phyloP scores from a whole-genome alignment of 306 rosid genomes.

The Cucurbita ficifolia region DNA sequence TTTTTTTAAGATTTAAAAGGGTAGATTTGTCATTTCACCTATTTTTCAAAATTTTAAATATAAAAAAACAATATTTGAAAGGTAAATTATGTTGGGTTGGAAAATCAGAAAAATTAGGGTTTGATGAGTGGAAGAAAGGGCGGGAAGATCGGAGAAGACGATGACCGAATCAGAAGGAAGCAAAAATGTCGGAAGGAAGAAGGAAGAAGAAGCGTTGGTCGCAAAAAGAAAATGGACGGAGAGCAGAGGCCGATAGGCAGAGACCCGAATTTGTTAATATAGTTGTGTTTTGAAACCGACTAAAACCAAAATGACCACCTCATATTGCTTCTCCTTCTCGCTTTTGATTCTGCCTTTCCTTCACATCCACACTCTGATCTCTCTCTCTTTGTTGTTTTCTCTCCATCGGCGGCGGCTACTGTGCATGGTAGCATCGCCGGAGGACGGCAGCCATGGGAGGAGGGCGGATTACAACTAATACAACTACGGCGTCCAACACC shows the following conservation, averaged over 20 bases:
- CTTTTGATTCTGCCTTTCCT: not conserved
- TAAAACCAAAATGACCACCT: slow-evolving; percentile 19
- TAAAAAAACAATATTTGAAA: no score
- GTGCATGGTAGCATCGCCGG: not conserved
- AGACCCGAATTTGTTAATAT: slow-evolving; percentile 11
- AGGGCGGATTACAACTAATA: not conserved
- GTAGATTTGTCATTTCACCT: no score
- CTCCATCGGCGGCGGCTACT: not conserved
- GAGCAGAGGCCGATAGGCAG: not conserved
- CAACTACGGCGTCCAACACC: not conserved
- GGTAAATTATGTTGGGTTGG: no score
- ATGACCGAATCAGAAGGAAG: no score
- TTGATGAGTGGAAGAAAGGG: not conserved
- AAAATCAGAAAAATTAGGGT: not conserved
- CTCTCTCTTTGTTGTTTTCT: not conserved
- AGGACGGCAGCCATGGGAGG: slow-evolving; percentile 18
- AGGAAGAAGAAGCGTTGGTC: not conserved
- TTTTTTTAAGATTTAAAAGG: no score
- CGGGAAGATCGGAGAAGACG: not conserved
- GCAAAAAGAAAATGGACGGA: no score
- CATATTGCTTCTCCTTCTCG: slow-evolving; percentile 8
- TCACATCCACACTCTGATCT: not conserved
- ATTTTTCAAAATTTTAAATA: no score
- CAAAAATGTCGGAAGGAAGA: no score
- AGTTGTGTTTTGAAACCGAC: slow-evolving; percentile 12